Evolutionary conservation across 345 rosid genomes (phyloP).

Genomic region (Mercurialis annua): DNA sequence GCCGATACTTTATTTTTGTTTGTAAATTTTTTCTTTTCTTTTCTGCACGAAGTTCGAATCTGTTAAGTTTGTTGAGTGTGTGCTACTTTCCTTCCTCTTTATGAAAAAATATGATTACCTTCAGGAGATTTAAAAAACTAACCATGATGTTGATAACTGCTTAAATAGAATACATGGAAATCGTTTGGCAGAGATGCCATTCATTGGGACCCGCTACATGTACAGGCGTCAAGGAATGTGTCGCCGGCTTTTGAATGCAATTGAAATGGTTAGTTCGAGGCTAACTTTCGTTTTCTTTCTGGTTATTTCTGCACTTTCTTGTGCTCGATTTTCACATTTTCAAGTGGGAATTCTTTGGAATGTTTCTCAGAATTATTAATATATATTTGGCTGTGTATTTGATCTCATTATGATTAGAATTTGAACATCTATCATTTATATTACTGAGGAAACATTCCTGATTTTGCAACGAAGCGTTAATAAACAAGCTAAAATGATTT

Average conservation of each 20-base stretch:
- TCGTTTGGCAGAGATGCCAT: constrained; percentile 93
- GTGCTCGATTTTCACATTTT: background rate
- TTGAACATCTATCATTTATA: background rate
- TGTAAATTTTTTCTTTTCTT: background rate
- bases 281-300: background rate
- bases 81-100: background rate
- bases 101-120: background rate
- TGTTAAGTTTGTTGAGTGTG: background rate
- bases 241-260: constrained; percentile 71
- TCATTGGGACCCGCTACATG: constrained; percentile 81
- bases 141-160: constrained; percentile 16
- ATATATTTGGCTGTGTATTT: background rate
- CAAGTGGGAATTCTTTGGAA: background rate
- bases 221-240: constrained; percentile 98
- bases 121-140: constrained; percentile 4
- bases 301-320: background rate
- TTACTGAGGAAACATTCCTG: background rate
- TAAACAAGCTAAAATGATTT: background rate
- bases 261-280: constrained; percentile 67
- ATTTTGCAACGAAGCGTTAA: background rate
- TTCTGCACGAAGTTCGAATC: background rate
- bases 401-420: background rate
- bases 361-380: background rate
- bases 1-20: background rate
- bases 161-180: constrained; percentile 75